Base-by-base conservation (phyloP, 2,329 filamentous ascomycete genomes). In the Paracoccidioides lutzii region DNA sequence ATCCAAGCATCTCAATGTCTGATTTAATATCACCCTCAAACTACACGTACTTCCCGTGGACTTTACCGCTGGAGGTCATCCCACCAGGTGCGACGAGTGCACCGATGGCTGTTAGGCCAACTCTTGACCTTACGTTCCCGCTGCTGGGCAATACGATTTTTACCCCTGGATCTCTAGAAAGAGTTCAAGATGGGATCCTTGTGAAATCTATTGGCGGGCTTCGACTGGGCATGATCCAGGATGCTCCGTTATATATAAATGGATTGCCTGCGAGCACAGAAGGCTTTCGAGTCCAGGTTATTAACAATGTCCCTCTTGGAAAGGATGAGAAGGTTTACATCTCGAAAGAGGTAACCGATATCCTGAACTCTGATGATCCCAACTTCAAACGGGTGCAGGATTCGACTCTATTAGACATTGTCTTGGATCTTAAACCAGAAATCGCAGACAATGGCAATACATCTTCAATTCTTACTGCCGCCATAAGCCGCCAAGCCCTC, bases 11-110 rank as follows among this genome's bases (percentile, higher is more conserved):
- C 12, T 77, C 76, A 6, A 62, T 78, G 33, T 75, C 76, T 6
- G 81, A 79, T 65, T 71, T 77, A 55, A 73, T 66, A 58, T 84
- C 83, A 12, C 81, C 80, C 5, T 83, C 82, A 0, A 95, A 95
- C 64, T 84, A 90, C 67, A 91, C 86, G 0, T 84, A 88, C 63
- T 97, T 90, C 65, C 93, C 93, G 0, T 97, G 91, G 91, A 97
- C 93, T 0, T 74, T 98, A 0, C 91, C 93, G 0, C 75, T 77
- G 0, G 78, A 81, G 32, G 76, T 95, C 62, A 78, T 96, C 2
- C 89, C 90, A 0, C 71, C 74, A 8, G 82, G 94, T 64, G 91
- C 87, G 0, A 85, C 79, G n/a, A 95, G 88, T 62, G 78, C 84
- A 4, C 81, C 80, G 10, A 84, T 95, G 61, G 78, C 82, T 4